These are phyloP conservation scores for Dactylonectria estremocensis DNA, from an alignment of 2,329 filamentous ascomycete species.

Conservation along the genomic window DNA sequence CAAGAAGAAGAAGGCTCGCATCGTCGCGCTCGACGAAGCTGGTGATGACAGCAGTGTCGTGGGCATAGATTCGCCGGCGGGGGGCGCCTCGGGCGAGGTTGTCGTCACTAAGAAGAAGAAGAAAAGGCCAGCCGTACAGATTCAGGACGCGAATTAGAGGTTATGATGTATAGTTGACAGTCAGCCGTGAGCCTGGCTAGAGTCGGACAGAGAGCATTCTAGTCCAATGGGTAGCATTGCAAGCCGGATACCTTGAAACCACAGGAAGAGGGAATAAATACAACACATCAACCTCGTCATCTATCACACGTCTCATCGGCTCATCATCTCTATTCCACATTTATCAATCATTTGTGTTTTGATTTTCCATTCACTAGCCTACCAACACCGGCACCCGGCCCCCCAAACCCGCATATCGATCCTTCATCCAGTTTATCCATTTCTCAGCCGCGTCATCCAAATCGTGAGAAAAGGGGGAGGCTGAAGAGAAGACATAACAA, in stretches of 20 bases:
- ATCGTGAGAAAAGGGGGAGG: slow-evolving; percentile 4
- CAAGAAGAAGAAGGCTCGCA: slow-evolving; percentile 52
- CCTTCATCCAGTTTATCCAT: slow-evolving; percentile 14
- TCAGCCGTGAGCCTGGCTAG: background rate
- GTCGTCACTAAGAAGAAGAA: slow-evolving; percentile 65
- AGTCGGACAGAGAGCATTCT: slow-evolving; percentile 11
- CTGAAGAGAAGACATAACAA: slow-evolving; percentile 15
- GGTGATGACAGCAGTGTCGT: slow-evolving; percentile 39
- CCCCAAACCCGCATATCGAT: slow-evolving; percentile 2
- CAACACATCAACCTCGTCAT: slow-evolving; percentile 26
- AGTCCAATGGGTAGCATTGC: background rate
- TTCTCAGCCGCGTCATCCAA: slow-evolving; percentile 19
- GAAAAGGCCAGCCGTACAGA: slow-evolving; percentile 54
- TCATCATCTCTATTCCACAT: background rate
- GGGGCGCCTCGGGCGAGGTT: slow-evolving; percentile 38
- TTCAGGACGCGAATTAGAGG: slow-evolving; percentile 44
- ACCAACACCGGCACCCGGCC: slow-evolving; percentile 19
- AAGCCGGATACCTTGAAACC: background rate
- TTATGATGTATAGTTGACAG: background rate
- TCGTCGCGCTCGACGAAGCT: slow-evolving; percentile 33
- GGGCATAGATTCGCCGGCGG: slow-evolving; percentile 37
- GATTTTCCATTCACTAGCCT: slow-evolving; percentile 20
- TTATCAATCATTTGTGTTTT: background rate
- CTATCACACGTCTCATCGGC: background rate
- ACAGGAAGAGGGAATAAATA: slow-evolving; percentile 34